Evolutionary conservation across 176 grass and related monocot species (phyloP).

Genomic region (Musa beccarii): DNA sequence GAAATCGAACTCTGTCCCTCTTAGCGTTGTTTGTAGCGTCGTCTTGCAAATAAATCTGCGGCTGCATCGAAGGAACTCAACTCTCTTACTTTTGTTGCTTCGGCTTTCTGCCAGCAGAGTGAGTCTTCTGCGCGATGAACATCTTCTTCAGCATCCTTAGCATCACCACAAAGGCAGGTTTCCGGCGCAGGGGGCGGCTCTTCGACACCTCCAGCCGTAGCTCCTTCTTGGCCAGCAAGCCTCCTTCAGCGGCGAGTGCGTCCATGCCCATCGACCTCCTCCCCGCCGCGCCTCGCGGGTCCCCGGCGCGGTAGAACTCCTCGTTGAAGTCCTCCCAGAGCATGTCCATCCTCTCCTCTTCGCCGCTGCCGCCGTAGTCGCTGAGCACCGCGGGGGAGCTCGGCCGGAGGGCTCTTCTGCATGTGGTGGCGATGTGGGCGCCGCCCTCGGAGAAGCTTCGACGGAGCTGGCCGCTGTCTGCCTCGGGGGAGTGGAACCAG

Average conservation of each 20-base stretch:
- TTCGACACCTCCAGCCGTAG: constrained; percentile 2
- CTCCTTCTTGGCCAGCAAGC: background rate
- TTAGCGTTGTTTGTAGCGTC: too few species aligned
- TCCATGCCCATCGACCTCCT: background rate
- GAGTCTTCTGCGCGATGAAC: constrained; percentile 23
- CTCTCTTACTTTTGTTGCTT: background rate
- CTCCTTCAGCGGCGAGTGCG: background rate
- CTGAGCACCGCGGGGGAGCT: too few species aligned
- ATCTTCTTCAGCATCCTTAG: constrained; percentile 38
- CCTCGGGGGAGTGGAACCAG: constrained; percentile 14
- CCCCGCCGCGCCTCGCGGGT: background rate
- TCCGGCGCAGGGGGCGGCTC: constrained; percentile 4
- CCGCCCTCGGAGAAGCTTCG: constrained; percentile 9
- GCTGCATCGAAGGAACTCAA: too few species aligned
- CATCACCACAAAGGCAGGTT: constrained; percentile 26
- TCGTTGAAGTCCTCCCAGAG: constrained; percentile 2
- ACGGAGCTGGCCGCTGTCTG: background rate
- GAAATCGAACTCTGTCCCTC: too few species aligned
- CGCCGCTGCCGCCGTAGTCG: too few species aligned
- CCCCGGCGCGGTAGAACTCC: background rate
- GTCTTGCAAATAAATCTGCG: too few species aligned
- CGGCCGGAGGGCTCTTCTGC: background rate
- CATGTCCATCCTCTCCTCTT: background rate
- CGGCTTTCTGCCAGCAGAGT: background rate
- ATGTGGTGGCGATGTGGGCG: background rate